A percentile compares a stretch with the other conserved stretches of the same genome.
Conservation (phyloP, 2,329 filamentous ascomycete genomes). For the Davidsoniella neocaledoniae region DNA sequence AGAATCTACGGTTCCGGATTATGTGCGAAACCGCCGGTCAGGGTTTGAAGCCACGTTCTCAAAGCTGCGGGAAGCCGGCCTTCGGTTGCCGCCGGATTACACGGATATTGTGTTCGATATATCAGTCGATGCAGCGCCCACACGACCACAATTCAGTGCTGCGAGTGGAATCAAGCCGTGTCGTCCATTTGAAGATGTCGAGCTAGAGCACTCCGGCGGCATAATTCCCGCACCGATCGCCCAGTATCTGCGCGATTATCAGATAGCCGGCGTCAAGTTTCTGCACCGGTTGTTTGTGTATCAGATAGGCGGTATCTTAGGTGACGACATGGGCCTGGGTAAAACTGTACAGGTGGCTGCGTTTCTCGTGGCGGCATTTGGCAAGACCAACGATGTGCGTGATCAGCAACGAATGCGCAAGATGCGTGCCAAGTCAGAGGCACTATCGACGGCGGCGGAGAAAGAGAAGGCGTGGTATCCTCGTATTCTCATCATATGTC, state of each 20-base stretch:
- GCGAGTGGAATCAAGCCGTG: conserved; percentile 43
- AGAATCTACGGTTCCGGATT: conserved; percentile 40
- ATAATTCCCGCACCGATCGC: conserved; percentile 78
- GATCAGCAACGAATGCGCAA: conserved; percentile 81
- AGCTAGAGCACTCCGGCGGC: conserved; percentile 57
- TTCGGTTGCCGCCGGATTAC: conserved; percentile 64
- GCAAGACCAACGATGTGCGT: conserved; percentile 78
- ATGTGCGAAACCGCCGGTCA: conserved; percentile 50
- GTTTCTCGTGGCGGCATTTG: conserved; percentile 80
- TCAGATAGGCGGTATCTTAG: conserved; percentile 77
- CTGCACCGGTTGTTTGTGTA: conserved; percentile 80
- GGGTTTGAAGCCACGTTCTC: conserved; percentile 48
- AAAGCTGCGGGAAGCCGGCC: conserved; percentile 45
- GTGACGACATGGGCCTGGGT: conserved; percentile 93
- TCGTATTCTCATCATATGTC: conserved; percentile 69
- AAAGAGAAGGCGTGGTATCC: conserved; percentile 24
- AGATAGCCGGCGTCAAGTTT: conserved; percentile 70
- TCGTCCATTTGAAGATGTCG: conserved; percentile 56
- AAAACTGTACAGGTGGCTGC: conserved; percentile 95
- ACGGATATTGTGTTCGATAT: conserved; percentile 57
- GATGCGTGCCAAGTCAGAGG: conserved; percentile 43
- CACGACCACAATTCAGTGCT: conserved; percentile 51
- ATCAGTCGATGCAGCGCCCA: conserved; percentile 43
- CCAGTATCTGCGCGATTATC: conserved; percentile 83
- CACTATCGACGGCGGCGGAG: conserved; percentile 9